A percentile compares a stretch with the other conserved stretches of the same genome.
Evolutionary conservation across 306 rosid genomes (phyloP).

Genomic region (Phaseolus lunatus): DNA sequence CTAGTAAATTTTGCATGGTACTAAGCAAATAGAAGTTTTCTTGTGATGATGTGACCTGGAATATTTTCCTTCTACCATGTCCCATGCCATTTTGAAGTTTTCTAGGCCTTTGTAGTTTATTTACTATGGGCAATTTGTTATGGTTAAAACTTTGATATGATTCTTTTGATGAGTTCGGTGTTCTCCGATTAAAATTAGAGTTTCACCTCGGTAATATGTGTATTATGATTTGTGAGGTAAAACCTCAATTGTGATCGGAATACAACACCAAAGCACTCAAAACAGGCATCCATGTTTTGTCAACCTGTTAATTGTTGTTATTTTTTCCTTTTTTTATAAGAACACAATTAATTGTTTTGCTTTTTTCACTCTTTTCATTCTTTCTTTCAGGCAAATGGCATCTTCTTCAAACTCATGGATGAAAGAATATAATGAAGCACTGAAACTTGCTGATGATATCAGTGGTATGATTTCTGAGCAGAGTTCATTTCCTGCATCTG

Average conservation of each 20-base stretch:
- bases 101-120: background rate
- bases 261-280: background rate
- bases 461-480: slow-evolving; percentile 88
- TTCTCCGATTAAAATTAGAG: too few relatives aligned
- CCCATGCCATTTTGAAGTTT: slow-evolving; percentile 5
- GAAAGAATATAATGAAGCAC: slow-evolving; percentile 92
- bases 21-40: background rate
- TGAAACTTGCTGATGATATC: slow-evolving; percentile 90
- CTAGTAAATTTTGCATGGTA: background rate
- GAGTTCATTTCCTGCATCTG: slow-evolving; percentile 69
- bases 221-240: too few relatives aligned
- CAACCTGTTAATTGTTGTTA: background rate
- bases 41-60: background rate
- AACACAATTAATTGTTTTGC: background rate
- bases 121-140: background rate
- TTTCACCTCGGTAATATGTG: too few relatives aligned
- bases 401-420: slow-evolving; percentile 91
- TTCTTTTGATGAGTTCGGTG: background rate
- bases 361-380: background rate
- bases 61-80: background rate
- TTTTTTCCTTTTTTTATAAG: background rate
- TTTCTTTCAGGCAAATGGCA: slow-evolving; percentile 69
- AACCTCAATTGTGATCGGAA: background rate
- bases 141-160: background rate
- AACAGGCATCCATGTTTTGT: background rate